phyloP scores from a whole-genome alignment of 2,329 filamentous ascomycete genomes.

The Septoria linicola region DNA sequence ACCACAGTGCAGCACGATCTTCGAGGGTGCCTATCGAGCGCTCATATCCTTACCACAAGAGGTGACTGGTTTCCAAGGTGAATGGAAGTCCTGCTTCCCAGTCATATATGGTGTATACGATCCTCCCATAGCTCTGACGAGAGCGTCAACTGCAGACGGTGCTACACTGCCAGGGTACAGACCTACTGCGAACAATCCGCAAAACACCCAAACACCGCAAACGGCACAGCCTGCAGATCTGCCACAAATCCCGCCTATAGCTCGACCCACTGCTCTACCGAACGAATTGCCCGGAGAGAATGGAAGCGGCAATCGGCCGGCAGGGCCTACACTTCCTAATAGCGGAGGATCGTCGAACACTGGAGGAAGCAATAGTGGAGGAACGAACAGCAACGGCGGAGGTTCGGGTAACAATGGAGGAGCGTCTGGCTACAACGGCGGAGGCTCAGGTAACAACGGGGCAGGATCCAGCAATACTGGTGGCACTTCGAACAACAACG shows the following conservation, averaged over 20 bases:
- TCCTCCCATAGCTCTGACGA: slow-evolving; percentile 20
- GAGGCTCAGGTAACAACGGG: slow-evolving; percentile 2
- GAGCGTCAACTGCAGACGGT: slow-evolving; percentile 3
- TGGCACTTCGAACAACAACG: neutral
- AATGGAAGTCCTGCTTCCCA: slow-evolving; percentile 18
- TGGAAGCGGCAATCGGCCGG: neutral
- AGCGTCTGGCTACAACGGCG: neutral
- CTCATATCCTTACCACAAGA: slow-evolving; percentile 19
- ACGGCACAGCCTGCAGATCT: neutral
- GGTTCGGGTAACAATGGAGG: neutral
- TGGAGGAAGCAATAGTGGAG: slow-evolving; percentile 1
- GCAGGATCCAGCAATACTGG: neutral
- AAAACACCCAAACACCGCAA: neutral
- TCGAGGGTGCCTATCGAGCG: slow-evolving; percentile 22
- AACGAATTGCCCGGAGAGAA: neutral
- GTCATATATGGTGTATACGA: slow-evolving; percentile 24
- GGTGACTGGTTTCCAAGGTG: slow-evolving; percentile 17
- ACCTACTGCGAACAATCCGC: neutral
- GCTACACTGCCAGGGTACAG: slow-evolving; percentile 11
- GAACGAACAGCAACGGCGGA: neutral
- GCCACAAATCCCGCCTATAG: slow-evolving; percentile 2
- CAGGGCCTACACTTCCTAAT: slow-evolving; percentile 7
- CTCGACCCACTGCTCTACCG: slow-evolving; percentile 2
- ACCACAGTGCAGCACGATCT: slow-evolving; percentile 24
- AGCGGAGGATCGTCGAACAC: neutral